These are phyloP conservation scores for Venturia asperata DNA, from an alignment of 2,329 filamentous ascomycete species.

Conservation along the genomic window DNA sequence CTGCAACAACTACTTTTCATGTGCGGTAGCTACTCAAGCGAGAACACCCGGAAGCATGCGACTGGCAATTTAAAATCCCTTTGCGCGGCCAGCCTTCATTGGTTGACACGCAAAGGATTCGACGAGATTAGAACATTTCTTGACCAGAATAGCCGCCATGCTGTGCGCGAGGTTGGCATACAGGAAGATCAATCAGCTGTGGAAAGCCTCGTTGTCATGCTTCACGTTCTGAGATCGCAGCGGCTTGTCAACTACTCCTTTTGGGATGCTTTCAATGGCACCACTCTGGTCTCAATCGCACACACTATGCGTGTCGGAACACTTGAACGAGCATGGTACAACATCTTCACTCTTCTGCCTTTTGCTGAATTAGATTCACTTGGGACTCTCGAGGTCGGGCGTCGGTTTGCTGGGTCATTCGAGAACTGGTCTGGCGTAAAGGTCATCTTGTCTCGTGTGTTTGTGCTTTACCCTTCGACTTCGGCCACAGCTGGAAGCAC, in stretches of 20 bases:
- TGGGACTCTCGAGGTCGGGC: conserved; percentile 41
- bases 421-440: conserved; percentile 48
- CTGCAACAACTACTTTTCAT: conserved; percentile 3
- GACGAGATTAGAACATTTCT: conserved; percentile 36
- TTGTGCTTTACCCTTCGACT: conserved; percentile 42
- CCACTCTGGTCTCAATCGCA: conserved; percentile 24
- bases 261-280: conserved; percentile 38
- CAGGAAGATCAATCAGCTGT: conserved; percentile 37
- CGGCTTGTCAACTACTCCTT: conserved; percentile 32
- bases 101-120: neutral
- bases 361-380: conserved; percentile 45
- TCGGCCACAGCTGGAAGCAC: conserved; percentile 35
- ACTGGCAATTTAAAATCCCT: neutral
- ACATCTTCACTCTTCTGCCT: conserved; percentile 48
- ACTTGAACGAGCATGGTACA: conserved; percentile 36
- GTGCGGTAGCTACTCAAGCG: neutral
- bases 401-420: conserved; percentile 33
- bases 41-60: neutral
- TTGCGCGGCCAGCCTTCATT: neutral
- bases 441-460: conserved; percentile 39
- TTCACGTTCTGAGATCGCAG: conserved; percentile 35
- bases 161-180: conserved; percentile 43
- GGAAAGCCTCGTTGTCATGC: conserved; percentile 42
- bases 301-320: conserved; percentile 26
- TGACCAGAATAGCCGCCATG: conserved; percentile 37